Evolutionary conservation across 345 rosid genomes (phyloP).

Genomic region (Leavenworthia alabamica): DNA sequence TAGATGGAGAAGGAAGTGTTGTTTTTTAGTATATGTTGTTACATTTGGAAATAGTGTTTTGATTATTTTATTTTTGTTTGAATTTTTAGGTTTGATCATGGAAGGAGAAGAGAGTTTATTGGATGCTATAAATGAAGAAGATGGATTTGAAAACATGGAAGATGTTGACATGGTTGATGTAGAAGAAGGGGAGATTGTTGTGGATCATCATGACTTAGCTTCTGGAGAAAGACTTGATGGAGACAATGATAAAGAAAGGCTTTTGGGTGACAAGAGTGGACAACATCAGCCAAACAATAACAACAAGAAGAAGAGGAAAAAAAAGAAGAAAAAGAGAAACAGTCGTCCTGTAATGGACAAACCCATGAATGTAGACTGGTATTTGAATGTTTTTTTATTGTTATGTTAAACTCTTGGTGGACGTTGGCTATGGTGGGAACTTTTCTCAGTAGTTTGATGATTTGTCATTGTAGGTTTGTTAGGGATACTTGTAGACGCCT

Average conservation of each 20-base stretch:
- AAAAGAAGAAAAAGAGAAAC: constrained; percentile 35
- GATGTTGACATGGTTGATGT: constrained; percentile 80
- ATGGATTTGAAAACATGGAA: constrained; percentile 36
- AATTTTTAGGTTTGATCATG: constrained; percentile 35
- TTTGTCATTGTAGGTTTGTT: constrained; percentile 60
- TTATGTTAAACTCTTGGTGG: neutral
- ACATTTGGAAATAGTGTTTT: neutral
- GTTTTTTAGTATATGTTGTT: neutral
- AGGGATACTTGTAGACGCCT: constrained; percentile 67
- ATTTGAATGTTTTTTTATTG: neutral
- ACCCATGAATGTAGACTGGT: constrained; percentile 57
- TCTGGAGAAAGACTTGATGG: constrained; percentile 21
- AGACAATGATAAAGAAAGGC: constrained; percentile 26
- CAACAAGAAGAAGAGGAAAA: constrained; percentile 48
- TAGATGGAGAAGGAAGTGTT: neutral
- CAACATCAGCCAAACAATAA: constrained; percentile 31
- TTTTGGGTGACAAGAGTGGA: constrained; percentile 32
- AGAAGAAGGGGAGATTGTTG: constrained; percentile 76
- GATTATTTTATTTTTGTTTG: neutral
- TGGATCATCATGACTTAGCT: constrained; percentile 33
- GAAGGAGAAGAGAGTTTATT: constrained; percentile 52
- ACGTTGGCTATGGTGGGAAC: neutral
- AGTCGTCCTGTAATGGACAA: constrained; percentile 38
- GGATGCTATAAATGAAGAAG: constrained; percentile 47
- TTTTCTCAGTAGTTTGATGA: neutral